Evolutionary conservation across 1,284 basidiomycete species (phyloP).

Genomic region (Cutaneotrichosporon cutaneum): DNA sequence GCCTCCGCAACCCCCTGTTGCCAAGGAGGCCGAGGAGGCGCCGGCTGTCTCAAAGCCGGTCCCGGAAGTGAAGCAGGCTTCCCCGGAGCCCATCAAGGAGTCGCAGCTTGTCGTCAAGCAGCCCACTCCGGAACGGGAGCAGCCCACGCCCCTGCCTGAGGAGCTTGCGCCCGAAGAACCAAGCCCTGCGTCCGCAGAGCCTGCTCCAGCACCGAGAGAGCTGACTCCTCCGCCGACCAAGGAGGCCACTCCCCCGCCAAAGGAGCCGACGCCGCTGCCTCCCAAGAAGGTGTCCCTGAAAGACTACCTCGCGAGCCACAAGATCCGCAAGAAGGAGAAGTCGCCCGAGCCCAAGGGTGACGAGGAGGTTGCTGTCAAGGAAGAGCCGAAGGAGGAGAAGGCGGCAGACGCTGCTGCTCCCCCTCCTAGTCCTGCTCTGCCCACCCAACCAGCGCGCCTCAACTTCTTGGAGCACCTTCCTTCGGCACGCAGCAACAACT

Average conservation of each 20-base stretch:
- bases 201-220: neutral
- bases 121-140: slow-evolving; percentile 18
- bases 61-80: neutral
- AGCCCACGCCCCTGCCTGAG: slow-evolving; percentile 30
- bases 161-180: slow-evolving; percentile 25
- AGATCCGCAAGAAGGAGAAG: slow-evolving; percentile 32
- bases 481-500: slow-evolving; percentile 5
- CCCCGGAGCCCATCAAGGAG: neutral
- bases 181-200: slow-evolving; percentile 15
- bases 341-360: neutral
- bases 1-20: neutral
- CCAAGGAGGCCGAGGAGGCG: slow-evolving; percentile 7
- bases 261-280: slow-evolving; percentile 38
- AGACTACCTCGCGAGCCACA: slow-evolving; percentile 44
- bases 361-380: neutral
- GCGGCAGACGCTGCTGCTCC: neutral
- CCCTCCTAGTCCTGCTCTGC: neutral
- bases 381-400: neutral
- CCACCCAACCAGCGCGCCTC: slow-evolving; percentile 20
- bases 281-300: slow-evolving; percentile 44
- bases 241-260: slow-evolving; percentile 35
- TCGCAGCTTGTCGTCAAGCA: neutral
- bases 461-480: slow-evolving; percentile 42
- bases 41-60: neutral
- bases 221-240: slow-evolving; percentile 13